These are phyloP conservation scores for Oryza officinalis DNA, from an alignment of 176 grass and related monocot genomes.

Conservation along the genomic window DNA sequence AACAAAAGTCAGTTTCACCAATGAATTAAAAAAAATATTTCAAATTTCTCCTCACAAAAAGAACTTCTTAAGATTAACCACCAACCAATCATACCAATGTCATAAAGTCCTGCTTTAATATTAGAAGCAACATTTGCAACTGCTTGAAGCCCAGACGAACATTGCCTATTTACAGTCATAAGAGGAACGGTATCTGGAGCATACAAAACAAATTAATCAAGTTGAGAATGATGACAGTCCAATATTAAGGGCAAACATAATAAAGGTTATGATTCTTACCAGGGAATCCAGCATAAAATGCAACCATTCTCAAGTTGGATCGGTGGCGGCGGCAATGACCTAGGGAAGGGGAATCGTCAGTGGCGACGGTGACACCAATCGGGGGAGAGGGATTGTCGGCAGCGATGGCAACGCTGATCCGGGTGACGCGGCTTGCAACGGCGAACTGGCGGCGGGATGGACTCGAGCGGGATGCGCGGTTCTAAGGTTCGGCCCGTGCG, in stretches of 20 bases:
- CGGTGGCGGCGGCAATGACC: too few species aligned
- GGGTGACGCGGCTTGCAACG: too few species aligned
- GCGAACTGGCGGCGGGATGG: too few species aligned
- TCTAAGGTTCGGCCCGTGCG: too few species aligned
- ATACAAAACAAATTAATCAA: slow-evolving; percentile 30
- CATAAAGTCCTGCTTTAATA: slow-evolving; percentile 84
- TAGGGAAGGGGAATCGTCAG: too few species aligned
- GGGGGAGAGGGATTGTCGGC: too few species aligned
- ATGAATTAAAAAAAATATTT: slow-evolving; percentile 23
- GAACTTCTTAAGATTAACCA: background rate
- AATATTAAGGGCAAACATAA: background rate
- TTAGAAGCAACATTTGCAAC: slow-evolving; percentile 81
- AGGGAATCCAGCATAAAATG: slow-evolving; percentile 84
- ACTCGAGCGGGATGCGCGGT: too few species aligned
- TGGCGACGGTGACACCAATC: too few species aligned
- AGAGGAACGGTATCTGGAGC: slow-evolving; percentile 84
- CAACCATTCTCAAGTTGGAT: slow-evolving; percentile 51
- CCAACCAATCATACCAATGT: slow-evolving; percentile 59
- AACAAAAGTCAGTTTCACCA: slow-evolving; percentile 22
- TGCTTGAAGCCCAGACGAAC: slow-evolving; percentile 94
- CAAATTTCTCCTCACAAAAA: background rate
- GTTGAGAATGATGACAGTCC: background rate
- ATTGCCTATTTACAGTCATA: slow-evolving; percentile 87
- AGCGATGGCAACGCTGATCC: too few species aligned
- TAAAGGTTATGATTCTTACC: slow-evolving; percentile 41